Evolutionary conservation across 345 rosid species (phyloP).

Genomic region (Cardiospermum halicacabum): DNA sequence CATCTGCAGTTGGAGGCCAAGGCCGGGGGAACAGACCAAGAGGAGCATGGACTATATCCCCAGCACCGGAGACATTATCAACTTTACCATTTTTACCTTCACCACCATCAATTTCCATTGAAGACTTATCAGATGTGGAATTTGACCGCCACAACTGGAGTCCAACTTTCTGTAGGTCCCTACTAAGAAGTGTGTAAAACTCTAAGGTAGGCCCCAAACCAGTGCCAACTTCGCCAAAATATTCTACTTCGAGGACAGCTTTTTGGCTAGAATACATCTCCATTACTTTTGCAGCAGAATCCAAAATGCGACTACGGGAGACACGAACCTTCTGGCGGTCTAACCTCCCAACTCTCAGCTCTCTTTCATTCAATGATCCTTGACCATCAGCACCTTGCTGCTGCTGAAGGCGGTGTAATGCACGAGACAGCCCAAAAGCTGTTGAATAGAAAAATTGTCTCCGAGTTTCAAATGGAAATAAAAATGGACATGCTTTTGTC

Average conservation of each 20-base stretch:
- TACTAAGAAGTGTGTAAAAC: slow-evolving; percentile 93
- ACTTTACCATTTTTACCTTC: slow-evolving; percentile 45
- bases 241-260: slow-evolving; percentile 98
- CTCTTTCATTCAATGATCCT: slow-evolving; percentile 81
- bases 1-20: slow-evolving; percentile 72
- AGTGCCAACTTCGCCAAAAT: slow-evolving; percentile 99
- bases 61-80: slow-evolving; percentile 30
- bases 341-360: slow-evolving; percentile 87
- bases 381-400: slow-evolving; percentile 98
- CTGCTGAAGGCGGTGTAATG: slow-evolving; percentile 95
- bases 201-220: slow-evolving; percentile 98
- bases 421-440: slow-evolving; percentile 98
- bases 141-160: slow-evolving; percentile 96
- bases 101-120: slow-evolving; percentile 57
- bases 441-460: slow-evolving; percentile 96
- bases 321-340: slow-evolving; percentile 99
- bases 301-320: slow-evolving; percentile 89
- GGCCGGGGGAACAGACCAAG: slow-evolving; percentile 95
- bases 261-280: slow-evolving; percentile 99
- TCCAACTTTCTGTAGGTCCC: slow-evolving; percentile 75
- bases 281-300: slow-evolving; percentile 99
- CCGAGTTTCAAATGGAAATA: slow-evolving; percentile 97
- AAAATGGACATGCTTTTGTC: slow-evolving; percentile 93
- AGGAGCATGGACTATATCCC: slow-evolving; percentile 64
- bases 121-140: slow-evolving; percentile 38